Evolutionary conservation across 2,329 filamentous ascomycete genomes (phyloP), one percentile per base, ranked within the genome.

Genomic region (Diaporthe nobilis): DNA sequence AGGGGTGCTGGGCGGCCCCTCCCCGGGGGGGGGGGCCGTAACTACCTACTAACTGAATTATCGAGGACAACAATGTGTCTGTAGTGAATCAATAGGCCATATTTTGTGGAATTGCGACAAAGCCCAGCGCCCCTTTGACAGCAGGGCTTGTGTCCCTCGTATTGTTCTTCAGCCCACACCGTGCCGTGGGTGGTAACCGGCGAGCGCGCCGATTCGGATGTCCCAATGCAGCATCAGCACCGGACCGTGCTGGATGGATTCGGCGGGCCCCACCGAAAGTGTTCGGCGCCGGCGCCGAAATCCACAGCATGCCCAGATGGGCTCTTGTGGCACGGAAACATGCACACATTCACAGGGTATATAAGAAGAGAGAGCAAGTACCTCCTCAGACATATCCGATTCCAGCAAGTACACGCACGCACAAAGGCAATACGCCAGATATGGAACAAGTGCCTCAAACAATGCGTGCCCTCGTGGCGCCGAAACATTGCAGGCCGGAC

Each of bases 401-500:
- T 2, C n/a, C n/a, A 22, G 3, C 7, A 10, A 44, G n/a, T 4
- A 42, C 34, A n/a, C 31, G 31, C n/a, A 47, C 25, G 13, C 25
- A 47, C n/a, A 31, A 25, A 20, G 6, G n/a, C 6, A 34, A 25
- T 12, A n/a, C 7, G 7, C 42, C 34, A 55, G 31, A 25, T 1
- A 73, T 75, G 70, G 74, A 73, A 10, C 68, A 67, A 15, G 42
- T 72, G 7, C 72, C 75, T 4, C 37, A 31, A 17, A 67, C 49
- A 34, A 76, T 76, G 85, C 85, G 86, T 76, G 83, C 86, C 8
- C 83, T 89, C 51, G 83, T 85, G 20, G 85, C 85, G 39, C 84
- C 81, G 0, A 85, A 82, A 58, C 83, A 84, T 73, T 84, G 85
- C 77, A 78, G 76, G 6, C 87, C 87, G 0, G 79, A 79, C 0